Evolutionary conservation across 2,329 filamentous ascomycete genomes (phyloP).

Genomic region (Penicillium brevicompactum): DNA sequence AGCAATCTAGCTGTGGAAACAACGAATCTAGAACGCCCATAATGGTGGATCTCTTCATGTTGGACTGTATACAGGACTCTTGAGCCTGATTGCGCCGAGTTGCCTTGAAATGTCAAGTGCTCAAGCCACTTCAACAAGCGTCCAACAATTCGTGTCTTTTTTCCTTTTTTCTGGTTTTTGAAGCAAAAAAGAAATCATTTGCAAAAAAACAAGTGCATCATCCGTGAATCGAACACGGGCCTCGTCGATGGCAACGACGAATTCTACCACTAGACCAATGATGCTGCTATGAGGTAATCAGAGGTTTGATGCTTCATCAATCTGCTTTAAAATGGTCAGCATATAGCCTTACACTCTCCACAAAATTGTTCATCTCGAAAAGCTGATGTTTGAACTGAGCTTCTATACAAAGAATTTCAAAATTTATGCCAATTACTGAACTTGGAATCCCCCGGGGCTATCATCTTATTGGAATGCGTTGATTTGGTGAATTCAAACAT

Average conservation of each 20-base stretch:
- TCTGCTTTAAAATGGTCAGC: neutral
- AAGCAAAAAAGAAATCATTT: no score
- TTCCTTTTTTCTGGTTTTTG: no score
- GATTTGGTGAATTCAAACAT: no score
- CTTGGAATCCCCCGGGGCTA: no score
- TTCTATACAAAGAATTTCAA: no score
- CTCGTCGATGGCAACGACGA: constrained; percentile 50
- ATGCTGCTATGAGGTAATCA: constrained; percentile 23
- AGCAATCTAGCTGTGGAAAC: neutral
- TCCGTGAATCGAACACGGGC: constrained; percentile 52
- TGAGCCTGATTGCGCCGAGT: neutral
- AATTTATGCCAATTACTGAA: no score
- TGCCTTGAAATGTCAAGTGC: neutral
- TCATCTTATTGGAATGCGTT: no score
- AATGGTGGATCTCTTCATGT: neutral
- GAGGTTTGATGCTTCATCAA: neutral
- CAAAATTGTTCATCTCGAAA: no score
- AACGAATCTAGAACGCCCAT: neutral
- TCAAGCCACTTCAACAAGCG: neutral
- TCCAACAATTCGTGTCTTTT: no score
- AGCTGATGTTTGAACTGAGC: no score
- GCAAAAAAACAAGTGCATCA: constrained; percentile 38
- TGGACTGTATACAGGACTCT: neutral
- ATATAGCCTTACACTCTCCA: no score
- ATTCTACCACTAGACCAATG: constrained; percentile 51